Percentiles rank a stretch among this genome's conserved stretches.
These are phyloP conservation scores for Rosa multiflora DNA, from an alignment of 306 rosid species.

Conservation along the genomic window DNA sequence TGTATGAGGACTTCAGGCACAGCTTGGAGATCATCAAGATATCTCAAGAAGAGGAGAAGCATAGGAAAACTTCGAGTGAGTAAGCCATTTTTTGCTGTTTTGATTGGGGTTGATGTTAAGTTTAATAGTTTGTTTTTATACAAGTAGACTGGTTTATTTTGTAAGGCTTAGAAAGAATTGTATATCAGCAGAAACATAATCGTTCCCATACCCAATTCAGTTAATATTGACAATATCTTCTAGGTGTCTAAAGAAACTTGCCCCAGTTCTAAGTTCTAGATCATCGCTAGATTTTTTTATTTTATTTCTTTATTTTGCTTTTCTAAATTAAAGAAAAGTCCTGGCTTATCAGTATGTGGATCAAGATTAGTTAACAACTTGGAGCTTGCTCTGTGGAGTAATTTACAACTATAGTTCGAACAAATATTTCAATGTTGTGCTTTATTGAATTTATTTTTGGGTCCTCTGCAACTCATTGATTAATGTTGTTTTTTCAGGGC, in stretches of 20 bases:
- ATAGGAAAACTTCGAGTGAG: no score
- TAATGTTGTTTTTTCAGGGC: slow-evolving; percentile 2
- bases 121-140: no score
- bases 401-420: neutral
- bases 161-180: neutral
- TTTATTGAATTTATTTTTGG: neutral
- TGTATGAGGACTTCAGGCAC: no score
- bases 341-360: neutral
- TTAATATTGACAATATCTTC: neutral
- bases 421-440: neutral
- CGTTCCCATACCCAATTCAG: neutral
- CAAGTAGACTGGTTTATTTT: neutral
- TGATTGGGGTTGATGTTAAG: no score
- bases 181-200: neutral
- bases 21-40: no score
- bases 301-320: neutral
- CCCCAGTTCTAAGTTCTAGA: neutral
- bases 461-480: slow-evolving; percentile 4
- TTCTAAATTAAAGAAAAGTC: neutral
- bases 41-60: no score
- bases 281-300: neutral
- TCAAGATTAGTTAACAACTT: slow-evolving; percentile 13
- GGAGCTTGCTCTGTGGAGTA: no score
- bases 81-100: no score
- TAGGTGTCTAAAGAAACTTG: neutral